Base-by-base conservation (phyloP, 805 yeast genomes). In the Yarrowia divulgata region DNA sequence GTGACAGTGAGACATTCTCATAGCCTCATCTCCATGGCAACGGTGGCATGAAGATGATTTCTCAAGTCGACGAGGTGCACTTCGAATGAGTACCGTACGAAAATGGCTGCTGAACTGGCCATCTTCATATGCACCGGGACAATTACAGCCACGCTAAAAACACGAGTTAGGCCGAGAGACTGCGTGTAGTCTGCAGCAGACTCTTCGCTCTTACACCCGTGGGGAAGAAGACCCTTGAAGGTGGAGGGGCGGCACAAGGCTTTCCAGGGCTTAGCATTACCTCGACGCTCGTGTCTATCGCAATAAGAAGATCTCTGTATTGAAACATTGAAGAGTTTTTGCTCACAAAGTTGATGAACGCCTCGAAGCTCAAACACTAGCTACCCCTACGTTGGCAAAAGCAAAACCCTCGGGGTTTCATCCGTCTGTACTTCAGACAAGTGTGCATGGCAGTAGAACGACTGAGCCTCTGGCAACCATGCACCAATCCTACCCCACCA, bases 331-430 rank as follows among this genome's bases (percentile, higher is more conserved):
- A 23, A 23, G 29, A 23, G 29, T 23, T 23, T 23, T 23, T 23
- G 29, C 29, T 23, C 29, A 23, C 29, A 23, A 23, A 23, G 29
- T 23, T 23, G 29, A 23, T 23, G 29, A 4, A 2, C 29, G 29
- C 29, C 29, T 23, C 48, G 14, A 13, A 18, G 48, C 14, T 9
- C 9, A 12, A 13, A 23, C 5, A 29, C 8, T 12, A n/a, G n/a
- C n/a, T 48, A 49, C 54, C 54, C 54, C 54, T 32, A 49, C 54
- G 9, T 32, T 16, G 54, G n/a, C 37, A 32, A 32, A 48, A 49
- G 54, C 54, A 49, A 49, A 23, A 23, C 29, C 29, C 29, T 23
- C 13, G 35, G 14, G 37, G 54, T 49, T 49, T 16, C 52, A 48
- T 48, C 52, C 12, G 18, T 14, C 35, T 48, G 9, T 5, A 7